Percentiles rank a stretch among this genome's conserved stretches.
Conservation (phyloP, 495 filamentous ascomycete genomes). For the Tuber umbilicatum region DNA sequence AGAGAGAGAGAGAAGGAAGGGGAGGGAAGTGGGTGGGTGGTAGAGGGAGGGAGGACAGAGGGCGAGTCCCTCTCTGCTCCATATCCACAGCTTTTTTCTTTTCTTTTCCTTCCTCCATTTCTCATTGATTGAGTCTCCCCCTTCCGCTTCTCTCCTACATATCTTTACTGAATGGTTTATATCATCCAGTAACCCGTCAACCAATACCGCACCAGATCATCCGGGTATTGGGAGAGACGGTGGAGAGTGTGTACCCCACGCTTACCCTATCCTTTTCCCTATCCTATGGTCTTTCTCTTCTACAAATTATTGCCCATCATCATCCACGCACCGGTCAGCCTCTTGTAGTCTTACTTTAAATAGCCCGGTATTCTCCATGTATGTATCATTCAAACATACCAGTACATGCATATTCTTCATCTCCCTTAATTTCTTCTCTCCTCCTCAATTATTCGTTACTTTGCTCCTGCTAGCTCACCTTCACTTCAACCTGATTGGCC, state of each 20-base stretch:
- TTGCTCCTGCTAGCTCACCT: neutral
- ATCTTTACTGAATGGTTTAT: neutral
- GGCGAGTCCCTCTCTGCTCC: neutral
- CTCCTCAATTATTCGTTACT: neutral
- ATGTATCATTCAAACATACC: neutral
- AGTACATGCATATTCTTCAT: neutral
- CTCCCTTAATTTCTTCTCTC: neutral
- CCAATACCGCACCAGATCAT: neutral
- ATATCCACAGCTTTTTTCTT: neutral
- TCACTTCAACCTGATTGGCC: neutral
- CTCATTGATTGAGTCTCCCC: neutral
- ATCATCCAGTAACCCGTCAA: neutral
- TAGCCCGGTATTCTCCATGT: neutral
- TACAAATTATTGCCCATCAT: neutral
- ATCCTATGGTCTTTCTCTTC: neutral
- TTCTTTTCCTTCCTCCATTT: neutral
- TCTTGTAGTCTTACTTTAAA: neutral
- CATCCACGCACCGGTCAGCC: neutral
- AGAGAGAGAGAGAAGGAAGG: neutral
- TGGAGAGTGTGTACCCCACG: slow-evolving; percentile 3
- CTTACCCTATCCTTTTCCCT: neutral
- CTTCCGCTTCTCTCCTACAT: neutral
- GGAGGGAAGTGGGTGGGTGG: too few species aligned
- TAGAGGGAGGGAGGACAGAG: neutral
- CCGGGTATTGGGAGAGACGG: neutral